phyloP scores from a whole-genome alignment of 208 protist genomes.

The Vickermania spadyakhi region DNA sequence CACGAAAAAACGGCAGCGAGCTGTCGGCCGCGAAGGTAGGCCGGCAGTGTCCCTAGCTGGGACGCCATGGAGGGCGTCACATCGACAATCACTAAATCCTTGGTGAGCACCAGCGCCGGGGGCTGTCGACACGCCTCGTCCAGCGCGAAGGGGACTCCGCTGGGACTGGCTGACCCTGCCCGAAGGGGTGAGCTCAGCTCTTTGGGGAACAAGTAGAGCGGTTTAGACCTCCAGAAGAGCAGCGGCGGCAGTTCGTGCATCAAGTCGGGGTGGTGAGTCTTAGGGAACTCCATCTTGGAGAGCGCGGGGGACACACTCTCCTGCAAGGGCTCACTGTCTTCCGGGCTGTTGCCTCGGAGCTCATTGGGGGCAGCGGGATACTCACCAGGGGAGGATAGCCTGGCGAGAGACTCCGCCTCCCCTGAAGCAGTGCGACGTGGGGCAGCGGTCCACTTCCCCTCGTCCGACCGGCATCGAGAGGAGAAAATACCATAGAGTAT shows the following conservation, averaged over 20 bases:
- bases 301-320: too few species aligned
- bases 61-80: constrained; percentile 33
- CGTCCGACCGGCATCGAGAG: too few species aligned
- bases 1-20: constrained; percentile 27
- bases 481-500: constrained; percentile 5
- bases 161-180: not conserved
- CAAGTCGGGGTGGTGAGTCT: too few species aligned
- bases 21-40: constrained; percentile 18
- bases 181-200: not conserved
- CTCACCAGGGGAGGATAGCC: too few species aligned
- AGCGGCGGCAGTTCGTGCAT: not conserved
- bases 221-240: not conserved
- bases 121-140: constrained; percentile 21
- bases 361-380: too few species aligned
- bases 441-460: too few species aligned
- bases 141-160: constrained; percentile 3
- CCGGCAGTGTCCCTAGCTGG: constrained; percentile 25
- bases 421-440: too few species aligned
- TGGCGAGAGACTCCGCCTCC: too few species aligned
- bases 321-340: too few species aligned
- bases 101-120: constrained; percentile 27
- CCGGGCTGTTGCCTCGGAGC: too few species aligned
- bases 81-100: constrained; percentile 28
- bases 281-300: too few species aligned
- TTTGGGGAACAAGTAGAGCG: not conserved